A percentile compares a stretch with the other conserved stretches of the same genome.
These are phyloP conservation scores for Tricholoma sp. DNA, from an alignment of 768 basidiomycete species.

Conservation along the genomic window DNA sequence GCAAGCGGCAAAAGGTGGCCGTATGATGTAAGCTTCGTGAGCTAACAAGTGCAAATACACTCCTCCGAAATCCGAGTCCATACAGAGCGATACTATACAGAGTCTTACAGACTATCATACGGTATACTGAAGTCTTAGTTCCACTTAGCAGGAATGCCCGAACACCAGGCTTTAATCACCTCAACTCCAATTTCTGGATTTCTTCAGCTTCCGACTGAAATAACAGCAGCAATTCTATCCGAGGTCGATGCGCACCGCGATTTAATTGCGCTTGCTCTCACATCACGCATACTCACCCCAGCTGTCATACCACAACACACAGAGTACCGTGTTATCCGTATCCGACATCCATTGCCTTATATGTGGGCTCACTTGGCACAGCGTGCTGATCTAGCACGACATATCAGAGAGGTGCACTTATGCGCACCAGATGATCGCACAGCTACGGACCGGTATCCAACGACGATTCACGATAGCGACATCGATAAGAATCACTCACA, in stretches of 20 bases:
- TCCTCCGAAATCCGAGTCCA: too few species aligned
- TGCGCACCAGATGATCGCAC: constrained; percentile 32
- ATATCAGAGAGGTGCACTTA: constrained; percentile 42
- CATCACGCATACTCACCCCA: constrained; percentile 30
- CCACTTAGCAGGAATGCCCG: too few species aligned
- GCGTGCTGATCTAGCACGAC: constrained; percentile 42
- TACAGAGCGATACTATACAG: too few species aligned
- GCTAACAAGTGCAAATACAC: too few species aligned
- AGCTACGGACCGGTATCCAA: constrained; percentile 37
- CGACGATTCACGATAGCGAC: constrained; percentile 26
- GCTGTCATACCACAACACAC: constrained; percentile 43
- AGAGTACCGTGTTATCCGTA: constrained; percentile 44
- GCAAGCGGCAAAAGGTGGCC: too few species aligned
- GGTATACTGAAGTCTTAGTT: too few species aligned
- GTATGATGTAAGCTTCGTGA: too few species aligned
- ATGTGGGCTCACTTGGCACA: constrained; percentile 50
- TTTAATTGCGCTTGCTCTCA: constrained; percentile 40
- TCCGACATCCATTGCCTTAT: constrained; percentile 32
- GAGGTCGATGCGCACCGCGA: constrained; percentile 36
- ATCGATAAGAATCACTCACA: constrained; percentile 19
- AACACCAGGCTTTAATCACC: not conserved
- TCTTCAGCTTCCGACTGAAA: constrained; percentile 39
- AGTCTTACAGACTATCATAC: too few species aligned
- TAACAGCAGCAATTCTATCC: constrained; percentile 43
- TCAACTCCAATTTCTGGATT: constrained; percentile 8